Percentiles rank a stretch among this genome's conserved stretches.
Conservation (phyloP, 257 asterid genomes). For the Plantago ovata region DNA sequence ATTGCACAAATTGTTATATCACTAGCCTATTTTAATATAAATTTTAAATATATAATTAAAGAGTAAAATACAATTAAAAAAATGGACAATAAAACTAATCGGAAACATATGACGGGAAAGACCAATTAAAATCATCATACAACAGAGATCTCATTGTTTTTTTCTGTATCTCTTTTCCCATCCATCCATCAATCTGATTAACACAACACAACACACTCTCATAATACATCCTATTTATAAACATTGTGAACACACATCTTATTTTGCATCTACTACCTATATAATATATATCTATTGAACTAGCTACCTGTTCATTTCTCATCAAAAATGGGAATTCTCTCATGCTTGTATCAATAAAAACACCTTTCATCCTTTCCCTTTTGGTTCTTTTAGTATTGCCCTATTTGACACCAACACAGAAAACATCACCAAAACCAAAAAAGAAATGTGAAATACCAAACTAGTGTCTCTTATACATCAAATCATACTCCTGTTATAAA, state of each 20-base stretch:
- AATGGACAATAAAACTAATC: too few relatives aligned
- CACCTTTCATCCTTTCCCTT: slow-evolving; percentile 26
- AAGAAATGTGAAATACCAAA: not conserved
- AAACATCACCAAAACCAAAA: not conserved
- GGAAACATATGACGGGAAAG: too few relatives aligned
- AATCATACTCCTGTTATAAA: slow-evolving; percentile 20
- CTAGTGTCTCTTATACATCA: slow-evolving; percentile 8
- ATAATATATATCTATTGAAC: too few relatives aligned
- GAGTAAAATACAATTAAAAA: too few relatives aligned
- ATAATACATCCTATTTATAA: slow-evolving; percentile 21
- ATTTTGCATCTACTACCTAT: not conserved
- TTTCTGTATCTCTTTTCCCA: slow-evolving; percentile 9
- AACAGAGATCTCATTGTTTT: slow-evolving; percentile 18
- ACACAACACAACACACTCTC: slow-evolving; percentile 12
- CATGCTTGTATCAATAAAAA: slow-evolving; percentile 43
- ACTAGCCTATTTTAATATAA: too few relatives aligned
- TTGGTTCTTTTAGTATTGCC: slow-evolving; percentile 15
- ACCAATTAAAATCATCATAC: not conserved
- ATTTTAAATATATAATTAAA: too few relatives aligned
- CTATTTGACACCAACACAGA: slow-evolving; percentile 4
- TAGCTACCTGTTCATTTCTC: slow-evolving; percentile 9
- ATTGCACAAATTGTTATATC: too few relatives aligned
- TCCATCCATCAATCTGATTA: slow-evolving; percentile 42
- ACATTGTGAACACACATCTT: slow-evolving; percentile 13
- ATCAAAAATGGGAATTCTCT: slow-evolving; percentile 50